Conservation (phyloP, 805 yeast genomes). For the Hanseniaspora meyeri region DNA sequence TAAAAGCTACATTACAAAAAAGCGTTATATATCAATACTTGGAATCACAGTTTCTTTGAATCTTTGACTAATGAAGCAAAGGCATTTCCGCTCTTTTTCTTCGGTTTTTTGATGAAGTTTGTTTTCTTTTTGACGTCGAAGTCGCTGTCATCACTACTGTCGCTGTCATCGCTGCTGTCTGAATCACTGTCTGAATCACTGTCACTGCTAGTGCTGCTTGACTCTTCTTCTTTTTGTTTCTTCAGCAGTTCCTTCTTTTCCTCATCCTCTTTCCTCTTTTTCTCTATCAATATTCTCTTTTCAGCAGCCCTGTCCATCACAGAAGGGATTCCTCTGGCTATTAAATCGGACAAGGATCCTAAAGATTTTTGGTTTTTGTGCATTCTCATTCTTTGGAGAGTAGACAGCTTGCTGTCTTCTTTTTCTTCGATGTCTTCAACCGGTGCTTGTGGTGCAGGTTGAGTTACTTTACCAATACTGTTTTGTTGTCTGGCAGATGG, state of each 20-base stretch:
- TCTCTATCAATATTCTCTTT: constrained; percentile 2
- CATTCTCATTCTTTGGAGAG: constrained; percentile 10
- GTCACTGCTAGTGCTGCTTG: constrained; percentile 14
- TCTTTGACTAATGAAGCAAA: constrained; percentile 40
- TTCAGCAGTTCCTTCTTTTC: neutral
- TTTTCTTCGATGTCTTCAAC: neutral
- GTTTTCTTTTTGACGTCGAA: constrained; percentile 16
- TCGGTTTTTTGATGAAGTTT: constrained; percentile 33
- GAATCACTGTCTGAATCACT: constrained; percentile 13
- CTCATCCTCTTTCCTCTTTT: constrained; percentile 10
- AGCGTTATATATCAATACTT: neutral
- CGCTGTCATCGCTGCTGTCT: neutral
- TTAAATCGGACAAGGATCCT: constrained; percentile 45
- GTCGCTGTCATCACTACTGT: neutral
- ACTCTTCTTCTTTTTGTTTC: neutral
- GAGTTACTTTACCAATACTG: neutral
- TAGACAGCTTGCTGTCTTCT: neutral
- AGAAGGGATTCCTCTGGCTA: constrained; percentile 55
- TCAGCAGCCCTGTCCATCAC: constrained; percentile 37
- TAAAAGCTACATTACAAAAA: no score
- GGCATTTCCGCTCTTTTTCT: constrained; percentile 31
- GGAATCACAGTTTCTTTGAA: constrained; percentile 23
- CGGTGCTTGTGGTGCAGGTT: neutral
- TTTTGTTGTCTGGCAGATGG: constrained; percentile 13
- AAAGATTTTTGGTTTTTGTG: constrained; percentile 32